A percentile compares a stretch with the other conserved stretches of the same genome.
phyloP scores from a whole-genome alignment of 306 rosid genomes.

The Amphicarpaea edgeworthii region DNA sequence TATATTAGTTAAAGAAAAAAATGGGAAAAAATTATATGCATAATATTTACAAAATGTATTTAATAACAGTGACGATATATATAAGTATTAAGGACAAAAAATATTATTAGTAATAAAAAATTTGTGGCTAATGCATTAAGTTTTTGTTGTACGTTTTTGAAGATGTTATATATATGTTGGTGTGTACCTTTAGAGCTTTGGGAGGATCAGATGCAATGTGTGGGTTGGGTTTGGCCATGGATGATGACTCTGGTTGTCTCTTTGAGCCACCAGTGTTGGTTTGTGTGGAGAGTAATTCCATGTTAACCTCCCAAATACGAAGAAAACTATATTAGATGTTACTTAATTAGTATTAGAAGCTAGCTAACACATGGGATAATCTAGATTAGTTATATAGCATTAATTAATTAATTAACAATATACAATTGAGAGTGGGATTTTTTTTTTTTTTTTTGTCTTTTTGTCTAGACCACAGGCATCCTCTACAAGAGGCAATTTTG shows the following conservation, averaged over 20 bases:
- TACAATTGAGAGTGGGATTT: neutral
- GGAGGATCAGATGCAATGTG: conserved; percentile 63
- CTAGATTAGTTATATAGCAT: neutral
- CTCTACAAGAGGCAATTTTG: too few species aligned
- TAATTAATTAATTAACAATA: conserved; percentile 2
- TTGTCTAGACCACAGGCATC: too few species aligned
- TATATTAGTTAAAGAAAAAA: too few species aligned
- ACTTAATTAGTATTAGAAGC: neutral
- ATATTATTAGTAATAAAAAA: too few species aligned
- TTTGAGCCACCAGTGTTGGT: conserved; percentile 58
- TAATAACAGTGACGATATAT: too few species aligned
- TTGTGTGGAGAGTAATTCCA: conserved; percentile 60
- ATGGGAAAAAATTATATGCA: neutral
- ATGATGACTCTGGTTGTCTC: conserved; percentile 67
- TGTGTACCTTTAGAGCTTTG: conserved; percentile 62
- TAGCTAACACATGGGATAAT: conserved; percentile 1
- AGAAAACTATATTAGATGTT: conserved; percentile 11
- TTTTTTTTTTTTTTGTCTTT: too few species aligned
- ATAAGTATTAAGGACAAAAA: too few species aligned
- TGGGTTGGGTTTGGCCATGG: conserved; percentile 64
- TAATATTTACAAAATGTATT: too few species aligned
- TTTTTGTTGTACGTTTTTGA: too few species aligned
- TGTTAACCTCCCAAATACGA: conserved; percentile 51
- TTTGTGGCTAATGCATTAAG: too few species aligned
- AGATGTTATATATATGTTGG: too few species aligned